Conservation (phyloP, 768 basidiomycete genomes). For the Hypholoma fasciculare region DNA sequence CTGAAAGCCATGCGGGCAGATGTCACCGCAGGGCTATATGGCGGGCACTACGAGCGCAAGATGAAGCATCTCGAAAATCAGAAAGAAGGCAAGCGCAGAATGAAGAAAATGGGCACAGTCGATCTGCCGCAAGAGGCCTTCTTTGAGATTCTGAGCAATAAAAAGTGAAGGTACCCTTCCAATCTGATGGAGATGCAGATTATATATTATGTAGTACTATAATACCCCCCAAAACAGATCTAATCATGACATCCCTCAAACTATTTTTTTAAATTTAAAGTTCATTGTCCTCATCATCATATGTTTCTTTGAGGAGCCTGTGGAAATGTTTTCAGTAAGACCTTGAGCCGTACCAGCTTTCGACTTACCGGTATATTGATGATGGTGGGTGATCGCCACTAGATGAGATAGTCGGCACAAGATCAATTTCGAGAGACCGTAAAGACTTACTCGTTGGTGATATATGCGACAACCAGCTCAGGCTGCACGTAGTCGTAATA, state of each 20-base stretch:
- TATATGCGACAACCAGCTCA: conserved; percentile 89
- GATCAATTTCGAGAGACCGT: conserved; percentile 7
- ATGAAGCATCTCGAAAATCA: conserved; percentile 87
- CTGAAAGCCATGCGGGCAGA: conserved; percentile 85
- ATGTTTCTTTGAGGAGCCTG: conserved; percentile 89
- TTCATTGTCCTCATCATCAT: conserved; percentile 93
- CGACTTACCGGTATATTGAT: conserved; percentile 79
- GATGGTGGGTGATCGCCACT: conserved; percentile 97
- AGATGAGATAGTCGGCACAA: conserved; percentile 10
- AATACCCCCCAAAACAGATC: conserved; percentile 14
- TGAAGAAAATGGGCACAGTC: conserved; percentile 88
- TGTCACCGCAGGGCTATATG: conserved; percentile 92
- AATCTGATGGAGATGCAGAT: conserved; percentile 1
- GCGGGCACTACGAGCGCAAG: conserved; percentile 95
- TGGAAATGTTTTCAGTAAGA: conserved; percentile 12
- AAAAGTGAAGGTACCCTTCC: conserved; percentile 28
- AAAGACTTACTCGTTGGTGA: conserved; percentile 90
- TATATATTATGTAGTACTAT: conserved; percentile 17
- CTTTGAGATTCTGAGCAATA: conserved; percentile 81
- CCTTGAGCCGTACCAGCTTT: background rate
- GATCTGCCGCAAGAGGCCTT: conserved; percentile 96
- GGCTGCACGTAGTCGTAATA: conserved; percentile 95
- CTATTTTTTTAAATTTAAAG: conserved; percentile 43
- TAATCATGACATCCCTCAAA: conserved; percentile 5
- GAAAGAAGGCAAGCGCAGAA: conserved; percentile 87